A percentile compares a stretch with the other conserved stretches of the same genome.
Evolutionary conservation across 2,329 filamentous ascomycete species (phyloP).

Genomic region (Fusarium foetens): DNA sequence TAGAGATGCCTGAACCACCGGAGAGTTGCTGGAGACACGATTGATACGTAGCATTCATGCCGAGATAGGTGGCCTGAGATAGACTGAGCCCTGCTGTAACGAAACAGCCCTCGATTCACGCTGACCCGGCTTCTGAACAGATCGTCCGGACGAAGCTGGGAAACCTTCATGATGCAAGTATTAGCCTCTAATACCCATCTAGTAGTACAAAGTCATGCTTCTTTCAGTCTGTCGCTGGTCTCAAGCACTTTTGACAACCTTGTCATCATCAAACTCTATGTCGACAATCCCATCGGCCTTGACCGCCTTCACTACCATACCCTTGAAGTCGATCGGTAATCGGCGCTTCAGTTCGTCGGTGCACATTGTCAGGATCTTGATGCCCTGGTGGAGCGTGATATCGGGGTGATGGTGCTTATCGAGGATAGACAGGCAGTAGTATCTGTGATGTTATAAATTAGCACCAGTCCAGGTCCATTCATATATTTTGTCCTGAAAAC

Average conservation of each 20-base stretch:
- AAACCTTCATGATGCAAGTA: conserved; percentile 41
- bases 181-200: conserved; percentile 43
- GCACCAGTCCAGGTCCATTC: conserved; percentile 4
- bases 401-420: conserved; percentile 99
- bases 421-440: conserved; percentile 97
- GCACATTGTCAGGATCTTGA: conserved; percentile 94
- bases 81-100: not conserved
- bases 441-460: conserved; percentile 61
- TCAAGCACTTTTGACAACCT: conserved; percentile 71
- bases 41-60: not conserved
- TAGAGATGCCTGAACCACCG: not conserved
- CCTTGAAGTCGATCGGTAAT: conserved; percentile 99
- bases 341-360: conserved; percentile 96
- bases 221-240: conserved; percentile 24
- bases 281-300: conserved; percentile 93
- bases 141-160: conserved; percentile 7
- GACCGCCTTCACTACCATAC: conserved; percentile 91
- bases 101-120: not conserved
- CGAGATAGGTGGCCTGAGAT: not conserved
- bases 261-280: conserved; percentile 85
- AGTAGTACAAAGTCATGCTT: conserved; percentile 52
- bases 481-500: not conserved
- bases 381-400: conserved; percentile 86
- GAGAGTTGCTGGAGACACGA: not conserved
- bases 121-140: not conserved